phyloP scores from a whole-genome alignment of 176 grass and related monocot species.

The Rhynchospora breviuscula region DNA sequence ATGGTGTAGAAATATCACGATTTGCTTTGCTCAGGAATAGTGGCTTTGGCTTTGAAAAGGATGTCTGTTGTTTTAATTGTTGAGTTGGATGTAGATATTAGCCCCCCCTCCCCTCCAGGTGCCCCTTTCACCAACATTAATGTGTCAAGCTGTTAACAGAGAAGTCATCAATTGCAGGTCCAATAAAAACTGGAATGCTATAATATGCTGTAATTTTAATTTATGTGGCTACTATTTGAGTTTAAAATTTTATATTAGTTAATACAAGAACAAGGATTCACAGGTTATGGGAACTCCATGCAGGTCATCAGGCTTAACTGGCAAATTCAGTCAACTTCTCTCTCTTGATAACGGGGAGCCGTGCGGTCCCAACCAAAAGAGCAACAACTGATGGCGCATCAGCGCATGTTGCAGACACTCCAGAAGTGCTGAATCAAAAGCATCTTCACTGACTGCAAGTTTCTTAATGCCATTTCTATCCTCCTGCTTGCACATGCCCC shows the following conservation, averaged over 20 bases:
- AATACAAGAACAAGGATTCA: background rate
- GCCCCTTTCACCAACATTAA: background rate
- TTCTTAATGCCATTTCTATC: constrained; percentile 75
- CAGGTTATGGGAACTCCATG: constrained; percentile 68
- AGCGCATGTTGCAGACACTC: constrained; percentile 90
- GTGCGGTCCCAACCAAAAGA: constrained; percentile 80
- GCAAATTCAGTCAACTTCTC: constrained; percentile 91
- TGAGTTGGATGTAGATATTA: too few relatives aligned
- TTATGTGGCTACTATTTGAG: background rate
- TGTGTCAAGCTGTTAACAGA: background rate
- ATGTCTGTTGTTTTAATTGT: too few relatives aligned
- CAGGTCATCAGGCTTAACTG: constrained; percentile 94
- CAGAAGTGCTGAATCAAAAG: constrained; percentile 90
- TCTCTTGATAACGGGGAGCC: constrained; percentile 95
- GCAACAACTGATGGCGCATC: constrained; percentile 92
- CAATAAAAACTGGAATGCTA: background rate
- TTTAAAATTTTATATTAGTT: constrained; percentile 3
- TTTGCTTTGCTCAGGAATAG: too few relatives aligned
- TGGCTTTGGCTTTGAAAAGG: too few relatives aligned
- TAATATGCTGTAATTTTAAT: background rate
- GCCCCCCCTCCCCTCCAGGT: too few relatives aligned
- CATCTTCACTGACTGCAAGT: constrained; percentile 95
- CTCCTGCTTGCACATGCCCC: constrained; percentile 84
- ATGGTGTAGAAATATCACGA: too few relatives aligned
- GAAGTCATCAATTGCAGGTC: background rate